Evolutionary conservation across 805 yeast species (phyloP), one percentile per base, ranked within the genome.

Genomic region (Candida xyloterini): DNA sequence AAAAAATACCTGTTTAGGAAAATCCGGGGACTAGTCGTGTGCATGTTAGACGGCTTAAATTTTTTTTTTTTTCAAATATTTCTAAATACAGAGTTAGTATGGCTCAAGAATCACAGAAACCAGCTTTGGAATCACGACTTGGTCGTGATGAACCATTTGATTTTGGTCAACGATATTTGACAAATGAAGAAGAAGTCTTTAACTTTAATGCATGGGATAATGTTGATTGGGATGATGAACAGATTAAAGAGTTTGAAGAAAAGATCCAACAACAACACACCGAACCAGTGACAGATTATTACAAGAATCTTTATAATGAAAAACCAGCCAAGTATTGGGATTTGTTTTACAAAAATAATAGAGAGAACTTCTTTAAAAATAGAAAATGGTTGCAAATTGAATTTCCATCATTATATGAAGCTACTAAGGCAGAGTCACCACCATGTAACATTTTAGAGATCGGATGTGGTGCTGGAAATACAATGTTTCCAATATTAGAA

Each of bases 401-500:
- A 65, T 93, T 93, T 48, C 99, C 99, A 1, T 67, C 77, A 10
- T 64, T 93, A 25, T 91, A 84, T 56, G 82, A 81, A 45, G 84
- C 87, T 5, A 87, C 95, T 3, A 77, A 78, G 46, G 73, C 76
- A 16, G 84, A 81, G 49, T 71, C 81, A 6, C 84, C 88, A n/a
- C 76, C 82, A 4, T 72, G 73, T 15, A 78, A 81, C 3, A 82
- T 93, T 24, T 71, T 93, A 40, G 99, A 93, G 62, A 83, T 93
- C 33, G 99, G 99, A 3, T 93, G 99, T 66, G 99, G 99, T 41
- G 98, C 96, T 5, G 99, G 99, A 9, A 93, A 93, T 62, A 93
- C 99, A 0, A 76, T 93, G 69, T 93, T 84, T 61, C 99, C 99
- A 4, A 81, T 93, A 15, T 66, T 93, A 42, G 74, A 74, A 40